Evolutionary conservation across 495 filamentous ascomycete species (phyloP).

Genomic region (Penicillium tannophilum): DNA sequence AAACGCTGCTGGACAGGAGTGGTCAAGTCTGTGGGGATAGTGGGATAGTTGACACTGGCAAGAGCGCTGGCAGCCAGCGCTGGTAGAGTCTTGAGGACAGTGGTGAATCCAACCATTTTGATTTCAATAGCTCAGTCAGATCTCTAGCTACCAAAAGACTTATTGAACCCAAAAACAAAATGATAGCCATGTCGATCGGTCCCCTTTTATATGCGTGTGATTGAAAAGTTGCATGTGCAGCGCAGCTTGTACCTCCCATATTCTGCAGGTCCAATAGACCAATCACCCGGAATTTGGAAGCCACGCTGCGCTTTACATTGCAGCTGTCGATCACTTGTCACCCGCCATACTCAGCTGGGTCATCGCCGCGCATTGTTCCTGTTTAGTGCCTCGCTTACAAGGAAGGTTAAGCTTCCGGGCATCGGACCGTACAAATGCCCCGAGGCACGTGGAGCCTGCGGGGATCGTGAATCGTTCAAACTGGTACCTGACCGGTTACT

Average conservation of each 20-base stretch:
- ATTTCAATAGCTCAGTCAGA: neutral
- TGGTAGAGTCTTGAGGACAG: conserved; percentile 34
- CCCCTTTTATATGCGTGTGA: neutral
- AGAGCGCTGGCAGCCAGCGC: conserved; percentile 40
- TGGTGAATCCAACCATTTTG: conserved; percentile 20
- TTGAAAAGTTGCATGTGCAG: neutral
- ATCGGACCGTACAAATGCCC: neutral
- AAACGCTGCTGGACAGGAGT: conserved; percentile 61
- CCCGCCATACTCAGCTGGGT: neutral
- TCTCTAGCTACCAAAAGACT: neutral
- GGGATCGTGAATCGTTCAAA: conserved; percentile 2
- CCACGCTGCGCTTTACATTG: conserved; percentile 11
- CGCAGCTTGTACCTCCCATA: neutral
- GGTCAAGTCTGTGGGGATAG: conserved; percentile 54
- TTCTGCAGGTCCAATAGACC: conserved; percentile 10
- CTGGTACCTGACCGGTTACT: neutral
- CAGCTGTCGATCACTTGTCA: neutral
- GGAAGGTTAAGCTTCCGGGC: conserved; percentile 3
- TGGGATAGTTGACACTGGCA: conserved; percentile 51
- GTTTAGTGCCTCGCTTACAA: neutral
- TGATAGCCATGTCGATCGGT: neutral
- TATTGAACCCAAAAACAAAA: neutral
- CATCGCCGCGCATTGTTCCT: neutral
- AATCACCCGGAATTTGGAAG: conserved; percentile 17
- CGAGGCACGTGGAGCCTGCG: conserved; percentile 4